phyloP scores from a whole-genome alignment of 2,329 filamentous ascomycete species.

The Emmonsiellopsis sp. region DNA sequence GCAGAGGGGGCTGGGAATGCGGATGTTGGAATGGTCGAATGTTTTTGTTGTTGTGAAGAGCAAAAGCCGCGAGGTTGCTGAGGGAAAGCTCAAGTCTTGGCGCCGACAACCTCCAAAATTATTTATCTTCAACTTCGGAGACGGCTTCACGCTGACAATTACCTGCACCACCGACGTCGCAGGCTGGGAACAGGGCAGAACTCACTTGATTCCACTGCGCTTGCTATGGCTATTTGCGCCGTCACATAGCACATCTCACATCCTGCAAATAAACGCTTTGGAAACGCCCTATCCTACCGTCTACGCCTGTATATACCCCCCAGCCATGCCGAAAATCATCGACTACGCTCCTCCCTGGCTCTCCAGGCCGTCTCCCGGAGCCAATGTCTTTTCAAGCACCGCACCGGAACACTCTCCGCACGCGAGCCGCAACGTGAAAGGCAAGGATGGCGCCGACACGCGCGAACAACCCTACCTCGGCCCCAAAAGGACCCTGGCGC shows the following conservation, averaged over 20 bases:
- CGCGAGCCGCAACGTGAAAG: constrained; percentile 14
- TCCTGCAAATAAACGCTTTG: background rate
- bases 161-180: no score
- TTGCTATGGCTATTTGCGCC: no score
- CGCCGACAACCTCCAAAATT: background rate
- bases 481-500: constrained; percentile 59
- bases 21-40: no score
- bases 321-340: constrained; percentile 72
- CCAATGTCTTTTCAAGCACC: constrained; percentile 60
- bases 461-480: constrained; percentile 21
- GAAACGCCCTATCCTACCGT: background rate
- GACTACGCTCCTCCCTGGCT: constrained; percentile 85
- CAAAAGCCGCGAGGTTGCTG: background rate
- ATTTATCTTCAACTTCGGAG: background rate
- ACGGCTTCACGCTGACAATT: no score
- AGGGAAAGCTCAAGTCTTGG: constrained; percentile 2
- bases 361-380: constrained; percentile 64
- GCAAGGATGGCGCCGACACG: constrained; percentile 23
- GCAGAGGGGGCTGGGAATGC: background rate
- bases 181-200: no score
- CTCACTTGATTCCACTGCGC: no score
- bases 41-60: background rate
- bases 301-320: background rate
- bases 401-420: constrained; percentile 31
- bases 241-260: no score